Base-by-base conservation (phyloP, 176 grass and related monocot genomes). In the Cenchrus purpureus region DNA sequence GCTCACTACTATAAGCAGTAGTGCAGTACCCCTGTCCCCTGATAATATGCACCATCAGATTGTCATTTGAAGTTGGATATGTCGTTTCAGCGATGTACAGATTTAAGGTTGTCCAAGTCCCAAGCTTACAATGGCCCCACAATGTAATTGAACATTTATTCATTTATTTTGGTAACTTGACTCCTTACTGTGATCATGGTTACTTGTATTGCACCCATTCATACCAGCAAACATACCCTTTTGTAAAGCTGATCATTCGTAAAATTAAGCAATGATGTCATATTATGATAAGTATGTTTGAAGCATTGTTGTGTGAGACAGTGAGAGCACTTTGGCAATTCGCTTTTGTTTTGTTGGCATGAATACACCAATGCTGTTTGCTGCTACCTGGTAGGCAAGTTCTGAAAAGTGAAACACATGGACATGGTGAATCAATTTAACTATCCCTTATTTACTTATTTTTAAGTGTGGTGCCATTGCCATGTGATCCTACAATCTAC, bases 1-100 rank as follows among this genome's bases (percentile, higher is more conserved):
- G 54, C 40, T 42, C 14, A 17, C 14, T 13, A 43, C 25, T 65
- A 84, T 81, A 15, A 28, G 28, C 37, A 5, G 17, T 9, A 65
- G 25, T 25, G 25, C 25, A 25, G 25, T 25, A 25, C 25, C 25
- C 25, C 25, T 25, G 25, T 25, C 45, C 70, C 7, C 6, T 83
- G 10, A n/a, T 52, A 29, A 46, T 45, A 40, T 12, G 53, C 16
- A 12, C 53, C 13, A 70, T 20, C 34, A 57, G 29, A 40, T 7
- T 74, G 49, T 54, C 50, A 74, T 74, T 74, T 74, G 14, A 74
- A 74, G 50, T 74, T 74, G 71, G 13, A 34, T 74, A 74, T 34
- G 50, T 9, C 0, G 4, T 74, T 74, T 74, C 71, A 54, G 71
- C 50, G 25, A 74, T 54, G 71, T 74, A 55, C 50, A 74, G 71